Evolutionary conservation across 805 yeast species (phyloP), one percentile per base, ranked within the genome.

Genomic region (Candida odintsovae): DNA sequence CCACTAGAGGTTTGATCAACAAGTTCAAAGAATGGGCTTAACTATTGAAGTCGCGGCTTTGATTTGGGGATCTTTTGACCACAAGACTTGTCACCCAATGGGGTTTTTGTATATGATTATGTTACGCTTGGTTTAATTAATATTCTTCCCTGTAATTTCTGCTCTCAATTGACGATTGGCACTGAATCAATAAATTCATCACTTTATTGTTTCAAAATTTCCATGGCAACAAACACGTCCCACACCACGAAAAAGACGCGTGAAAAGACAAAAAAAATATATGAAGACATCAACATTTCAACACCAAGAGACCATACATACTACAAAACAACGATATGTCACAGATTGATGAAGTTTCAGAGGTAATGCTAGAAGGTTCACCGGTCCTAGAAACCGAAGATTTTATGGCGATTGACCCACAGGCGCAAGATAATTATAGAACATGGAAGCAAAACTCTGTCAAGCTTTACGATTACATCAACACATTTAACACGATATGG

Each of bases 1-100:
- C 96, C 42, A 94, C 99, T 59, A 85, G 86, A 66, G 89, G 86
- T 54, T 80, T 94, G 73, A 90, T 94, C 73, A 92, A 94, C 84
- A 86, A 85, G 73, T 94, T 89, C 84, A 92, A 92, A 77, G 66
- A 77, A 61, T 92, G 98, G 97, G 51, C 55, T 40, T 51, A 26
- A 37, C 4, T 19, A 31, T 8, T 16, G n/a, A 31, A 25, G 28
- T 25, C 28, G 28, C 8, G 28, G 12, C 28, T 25, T 25, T 25
- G 12, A 25, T 25, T 3, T 10, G 4, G 28, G 28, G 11, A 9
- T 13, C 9, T 3, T 4, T 25, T 25, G 28, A 10, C 12, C 11
- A 10, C 8, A 10, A 25, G 28, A 25, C 28, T 25, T 25, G 25
- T 23, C 25, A 25, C 3, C 3, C 28, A 13, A 25, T 31, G 35